Percentiles rank a stretch among this genome's conserved stretches.
phyloP scores from a whole-genome alignment of 2,329 filamentous ascomycete species.

The Colletotrichum musicola region DNA sequence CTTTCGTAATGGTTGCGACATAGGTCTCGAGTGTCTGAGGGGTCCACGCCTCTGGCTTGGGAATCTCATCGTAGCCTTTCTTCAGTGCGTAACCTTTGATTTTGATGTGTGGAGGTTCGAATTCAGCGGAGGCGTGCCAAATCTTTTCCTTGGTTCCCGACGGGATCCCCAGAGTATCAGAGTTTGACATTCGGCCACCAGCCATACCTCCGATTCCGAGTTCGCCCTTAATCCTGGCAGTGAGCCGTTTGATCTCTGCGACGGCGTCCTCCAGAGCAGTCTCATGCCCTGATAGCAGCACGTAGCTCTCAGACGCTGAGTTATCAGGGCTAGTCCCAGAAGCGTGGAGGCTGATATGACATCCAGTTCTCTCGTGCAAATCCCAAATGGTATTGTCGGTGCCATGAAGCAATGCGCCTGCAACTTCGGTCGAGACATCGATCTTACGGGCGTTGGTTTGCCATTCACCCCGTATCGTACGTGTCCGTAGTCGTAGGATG shows the following conservation, averaged over 20 bases:
- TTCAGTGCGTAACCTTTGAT: neutral
- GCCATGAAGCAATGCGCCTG: constrained; percentile 36
- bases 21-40: constrained; percentile 56
- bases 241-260: constrained; percentile 22
- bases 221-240: neutral
- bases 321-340: neutral
- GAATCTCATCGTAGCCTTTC: constrained; percentile 52
- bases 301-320: neutral
- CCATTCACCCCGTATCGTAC: constrained; percentile 40
- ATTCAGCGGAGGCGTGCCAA: constrained; percentile 20
- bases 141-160: neutral
- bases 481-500: constrained; percentile 53
- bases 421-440: constrained; percentile 39
- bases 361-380: constrained; percentile 45
- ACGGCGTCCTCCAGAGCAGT: constrained; percentile 27
- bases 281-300: constrained; percentile 36
- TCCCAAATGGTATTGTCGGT: constrained; percentile 45
- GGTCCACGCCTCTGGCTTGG: constrained; percentile 57
- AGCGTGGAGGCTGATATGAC: constrained; percentile 41
- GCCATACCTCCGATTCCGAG: neutral
- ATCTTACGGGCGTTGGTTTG: constrained; percentile 44
- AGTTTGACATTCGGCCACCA: constrained; percentile 4
- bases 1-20: constrained; percentile 55
- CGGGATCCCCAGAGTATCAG: neutral
- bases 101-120: constrained; percentile 18